phyloP scores from a whole-genome alignment of 1,139 yeast species.

The Blastobotrys aristatus region DNA sequence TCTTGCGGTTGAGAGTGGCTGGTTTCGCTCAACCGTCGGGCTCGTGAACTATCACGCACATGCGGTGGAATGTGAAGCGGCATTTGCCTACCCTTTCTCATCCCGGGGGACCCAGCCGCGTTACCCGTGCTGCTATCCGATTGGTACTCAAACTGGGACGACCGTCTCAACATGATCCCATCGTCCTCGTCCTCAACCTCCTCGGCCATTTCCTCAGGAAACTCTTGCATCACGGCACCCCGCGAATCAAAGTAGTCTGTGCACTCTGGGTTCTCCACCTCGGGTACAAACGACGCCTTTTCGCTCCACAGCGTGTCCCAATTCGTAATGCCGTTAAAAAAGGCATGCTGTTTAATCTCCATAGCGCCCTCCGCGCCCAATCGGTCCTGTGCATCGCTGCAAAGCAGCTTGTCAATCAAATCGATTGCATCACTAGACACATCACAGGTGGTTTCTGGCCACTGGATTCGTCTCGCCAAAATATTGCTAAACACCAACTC shows the following conservation, averaged over 20 bases:
- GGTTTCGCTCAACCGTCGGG: slow-evolving; percentile 57
- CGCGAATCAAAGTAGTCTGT: slow-evolving; percentile 90
- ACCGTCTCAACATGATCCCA: background rate
- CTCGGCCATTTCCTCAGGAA: slow-evolving; percentile 28
- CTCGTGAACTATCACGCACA: slow-evolving; percentile 61
- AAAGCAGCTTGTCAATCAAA: slow-evolving; percentile 57
- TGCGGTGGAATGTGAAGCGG: slow-evolving; percentile 52
- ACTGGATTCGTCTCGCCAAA: slow-evolving; percentile 63
- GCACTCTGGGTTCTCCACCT: slow-evolving; percentile 71
- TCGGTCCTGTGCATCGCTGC: slow-evolving; percentile 58
- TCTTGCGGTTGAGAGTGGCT: slow-evolving; percentile 35
- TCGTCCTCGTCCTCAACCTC: background rate
- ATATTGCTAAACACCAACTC: slow-evolving; percentile 80
- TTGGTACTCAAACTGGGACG: slow-evolving; percentile 11
- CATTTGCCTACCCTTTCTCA: slow-evolving; percentile 20
- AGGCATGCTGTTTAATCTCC: slow-evolving; percentile 74
- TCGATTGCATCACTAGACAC: slow-evolving; percentile 71
- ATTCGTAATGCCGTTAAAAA: slow-evolving; percentile 55
- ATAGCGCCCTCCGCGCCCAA: slow-evolving; percentile 73
- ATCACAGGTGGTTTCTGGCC: slow-evolving; percentile 54
- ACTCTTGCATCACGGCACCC: slow-evolving; percentile 56
- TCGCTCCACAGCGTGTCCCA: slow-evolving; percentile 75
- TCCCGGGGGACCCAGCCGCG: slow-evolving; percentile 15
- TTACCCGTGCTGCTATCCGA: slow-evolving; percentile 19
- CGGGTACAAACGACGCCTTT: slow-evolving; percentile 82